Evolutionary conservation across 108 stramenopile genomes (phyloP).

Genomic region (Nitzschia inconspicua): DNA sequence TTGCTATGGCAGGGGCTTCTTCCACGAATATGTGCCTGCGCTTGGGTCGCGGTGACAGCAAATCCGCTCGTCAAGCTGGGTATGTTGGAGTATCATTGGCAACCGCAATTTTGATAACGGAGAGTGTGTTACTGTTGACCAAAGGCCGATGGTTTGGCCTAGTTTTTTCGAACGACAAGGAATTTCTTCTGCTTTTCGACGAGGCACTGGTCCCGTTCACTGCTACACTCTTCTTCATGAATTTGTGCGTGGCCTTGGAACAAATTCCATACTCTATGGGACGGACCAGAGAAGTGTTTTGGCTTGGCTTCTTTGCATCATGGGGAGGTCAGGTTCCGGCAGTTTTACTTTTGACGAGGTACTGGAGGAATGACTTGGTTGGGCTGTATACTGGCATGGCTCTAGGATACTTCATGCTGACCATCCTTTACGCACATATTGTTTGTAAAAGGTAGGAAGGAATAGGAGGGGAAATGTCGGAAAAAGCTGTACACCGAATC

Average conservation of each 20-base stretch:
- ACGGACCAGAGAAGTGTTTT: conserved; percentile 60
- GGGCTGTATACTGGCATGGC: conserved; percentile 74
- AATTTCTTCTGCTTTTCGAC: conserved; percentile 64
- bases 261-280: conserved; percentile 63
- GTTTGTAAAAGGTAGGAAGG: conserved; percentile 11
- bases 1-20: conserved; percentile 50
- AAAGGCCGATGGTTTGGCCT: conserved; percentile 48
- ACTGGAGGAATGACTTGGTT: conserved; percentile 65
- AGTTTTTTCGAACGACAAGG: conserved; percentile 65
- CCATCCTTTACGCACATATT: conserved; percentile 26
- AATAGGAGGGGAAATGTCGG: not conserved
- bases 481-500: not conserved
- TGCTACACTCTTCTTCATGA: conserved; percentile 66
- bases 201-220: conserved; percentile 49
- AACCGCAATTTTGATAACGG: conserved; percentile 25
- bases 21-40: conserved; percentile 38
- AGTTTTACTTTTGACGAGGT: conserved; percentile 52
- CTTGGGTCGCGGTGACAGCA: conserved; percentile 39
- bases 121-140: conserved; percentile 37
- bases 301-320: conserved; percentile 55
- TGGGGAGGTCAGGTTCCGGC: conserved; percentile 72
- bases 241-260: conserved; percentile 68
- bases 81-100: conserved; percentile 43
- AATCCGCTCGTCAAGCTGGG: conserved; percentile 56
- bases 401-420: conserved; percentile 32